A percentile compares a stretch with the other conserved stretches of the same genome.
These are phyloP conservation scores for Beauveria brongniartii DNA, from an alignment of 2,329 filamentous ascomycete genomes.

Conservation along the genomic window DNA sequence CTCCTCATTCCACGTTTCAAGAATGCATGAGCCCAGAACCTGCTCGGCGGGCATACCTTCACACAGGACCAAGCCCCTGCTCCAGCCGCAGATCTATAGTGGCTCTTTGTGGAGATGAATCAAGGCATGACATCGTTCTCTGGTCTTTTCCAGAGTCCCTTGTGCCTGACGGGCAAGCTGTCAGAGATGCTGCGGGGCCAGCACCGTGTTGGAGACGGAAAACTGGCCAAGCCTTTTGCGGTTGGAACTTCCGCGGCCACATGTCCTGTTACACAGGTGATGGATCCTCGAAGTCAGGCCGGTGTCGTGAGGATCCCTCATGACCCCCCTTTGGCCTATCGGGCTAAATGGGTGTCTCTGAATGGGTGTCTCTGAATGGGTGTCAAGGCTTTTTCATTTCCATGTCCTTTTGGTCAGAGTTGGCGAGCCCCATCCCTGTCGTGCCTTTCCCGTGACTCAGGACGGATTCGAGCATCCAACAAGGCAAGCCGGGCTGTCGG, in stretches of 20 bases:
- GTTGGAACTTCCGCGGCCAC: not conserved
- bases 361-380: not conserved
- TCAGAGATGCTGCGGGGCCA: not conserved
- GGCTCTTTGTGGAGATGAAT: not conserved
- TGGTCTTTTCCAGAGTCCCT: not conserved
- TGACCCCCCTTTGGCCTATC: not conserved
- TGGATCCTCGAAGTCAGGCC: not conserved
- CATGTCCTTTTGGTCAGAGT: not conserved
- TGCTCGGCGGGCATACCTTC: not conserved
- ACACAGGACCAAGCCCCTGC: not conserved
- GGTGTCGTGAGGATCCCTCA: not conserved
- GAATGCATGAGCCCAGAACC: not conserved
- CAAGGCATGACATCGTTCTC: not conserved
- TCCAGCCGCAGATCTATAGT: not conserved
- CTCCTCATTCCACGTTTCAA: not conserved
- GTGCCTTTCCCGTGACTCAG: too few relatives aligned
- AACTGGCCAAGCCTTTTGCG: not conserved
- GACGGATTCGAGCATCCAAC: not conserved
- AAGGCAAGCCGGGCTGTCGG: constrained; percentile 1
- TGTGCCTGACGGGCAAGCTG: not conserved
- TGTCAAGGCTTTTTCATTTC: not conserved
- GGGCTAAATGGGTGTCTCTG: not conserved
- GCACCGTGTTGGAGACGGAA: not conserved
- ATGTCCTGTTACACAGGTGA: not conserved
- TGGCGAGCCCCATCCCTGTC: not conserved